Base-by-base conservation (phyloP, 768 basidiomycete genomes). In the Rhizopogon vinicolor region DNA sequence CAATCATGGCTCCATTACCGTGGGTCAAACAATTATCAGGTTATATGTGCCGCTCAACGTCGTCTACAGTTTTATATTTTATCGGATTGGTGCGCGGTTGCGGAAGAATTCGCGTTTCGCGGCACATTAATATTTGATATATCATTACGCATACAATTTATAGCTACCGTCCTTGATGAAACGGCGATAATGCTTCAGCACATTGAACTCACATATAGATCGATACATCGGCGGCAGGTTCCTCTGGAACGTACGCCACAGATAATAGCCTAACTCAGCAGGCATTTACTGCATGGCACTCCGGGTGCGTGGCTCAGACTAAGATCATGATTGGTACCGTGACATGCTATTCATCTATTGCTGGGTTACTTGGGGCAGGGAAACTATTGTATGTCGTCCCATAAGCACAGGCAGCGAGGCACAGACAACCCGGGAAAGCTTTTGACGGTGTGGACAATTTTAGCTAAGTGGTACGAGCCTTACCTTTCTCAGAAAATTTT, bases 1-100 rank as follows among this genome's bases (percentile, higher is more conserved):
- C 80, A 2, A 44, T 85, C 16, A 80, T 86, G 77, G 78, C 80
- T 1, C 88, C 88, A 0, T 63, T 84, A 42, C 83, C 83, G 83
- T 85, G 54, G 63, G 83, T 73, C 1, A 40, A 9, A 33, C 25
- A 14, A n/a, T 12, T 3, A n/a, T 2, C n/a, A 22, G 12, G 7
- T 37, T 4, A 6, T 14, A 29, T 44, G 31, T 35, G 12, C 22
- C 7, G 44, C 2, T 18, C 29, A 9, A 41, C 13, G 19, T 18
- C 35, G 13, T n/a, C 9, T 6, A 40, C 48, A 82, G 78, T 29
- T 80, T 80, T 57, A 61, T 81, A 44, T 80, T 82, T 65, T 72
- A 76, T 60, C 70, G 64, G 14, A 75, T 78, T 33, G 81, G 82
- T 6, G 75, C 69, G 7, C 68, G 71, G 25, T 58, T 83, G 51